Evolutionary conservation across 257 asterid genomes (phyloP).

Genomic region (Primulina tabacum): DNA sequence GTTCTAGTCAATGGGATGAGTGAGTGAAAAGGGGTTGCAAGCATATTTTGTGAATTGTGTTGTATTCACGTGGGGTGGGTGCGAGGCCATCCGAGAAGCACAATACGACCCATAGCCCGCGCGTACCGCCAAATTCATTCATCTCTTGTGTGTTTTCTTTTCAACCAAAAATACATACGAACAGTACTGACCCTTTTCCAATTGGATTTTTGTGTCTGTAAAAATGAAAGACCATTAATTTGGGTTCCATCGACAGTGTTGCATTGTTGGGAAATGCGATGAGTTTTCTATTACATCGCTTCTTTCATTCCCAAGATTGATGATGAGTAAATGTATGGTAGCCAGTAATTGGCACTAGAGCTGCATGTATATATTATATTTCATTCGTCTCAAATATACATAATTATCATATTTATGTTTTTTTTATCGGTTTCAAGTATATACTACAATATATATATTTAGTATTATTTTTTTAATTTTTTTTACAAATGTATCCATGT

Average conservation of each 20-base stretch:
- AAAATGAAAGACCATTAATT: too few relatives aligned
- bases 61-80: not conserved
- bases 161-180: not conserved
- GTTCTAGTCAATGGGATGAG: not conserved
- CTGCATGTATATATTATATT: too few relatives aligned
- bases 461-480: too few relatives aligned
- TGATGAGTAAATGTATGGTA: not conserved
- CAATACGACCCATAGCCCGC: too few relatives aligned
- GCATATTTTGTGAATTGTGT: not conserved
- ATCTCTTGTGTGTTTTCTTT: not conserved
- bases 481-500: too few relatives aligned
- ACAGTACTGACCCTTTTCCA: not conserved
- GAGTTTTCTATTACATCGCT: not conserved
- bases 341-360: not conserved
- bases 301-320: constrained; percentile 3
- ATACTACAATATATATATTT: too few relatives aligned
- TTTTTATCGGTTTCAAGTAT: too few relatives aligned
- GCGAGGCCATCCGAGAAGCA: too few relatives aligned
- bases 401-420: too few relatives aligned
- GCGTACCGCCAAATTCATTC: too few relatives aligned
- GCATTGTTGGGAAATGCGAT: not conserved
- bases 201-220: not conserved
- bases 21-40: not conserved
- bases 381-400: too few relatives aligned
- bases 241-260: not conserved